A percentile compares a stretch with the other conserved stretches of the same genome.
Conservation (phyloP, 495 filamentous ascomycete species). For the Staphylotrichum tortipilum region DNA sequence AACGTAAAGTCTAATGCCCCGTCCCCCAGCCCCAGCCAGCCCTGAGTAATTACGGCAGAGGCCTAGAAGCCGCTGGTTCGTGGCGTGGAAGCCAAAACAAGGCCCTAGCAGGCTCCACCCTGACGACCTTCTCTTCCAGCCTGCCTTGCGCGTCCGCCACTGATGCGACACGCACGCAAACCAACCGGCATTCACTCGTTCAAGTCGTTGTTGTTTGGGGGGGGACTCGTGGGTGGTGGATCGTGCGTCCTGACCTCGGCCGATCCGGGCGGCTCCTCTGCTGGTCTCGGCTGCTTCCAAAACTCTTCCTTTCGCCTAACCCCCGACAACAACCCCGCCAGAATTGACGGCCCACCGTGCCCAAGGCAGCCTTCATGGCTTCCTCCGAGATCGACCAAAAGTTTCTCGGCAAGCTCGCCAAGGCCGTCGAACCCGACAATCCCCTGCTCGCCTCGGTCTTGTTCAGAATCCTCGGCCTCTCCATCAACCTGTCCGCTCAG, state of each 20-base stretch:
- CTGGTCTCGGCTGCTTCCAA: neutral
- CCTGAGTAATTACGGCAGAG: conserved; percentile 25
- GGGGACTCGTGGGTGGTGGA: neutral
- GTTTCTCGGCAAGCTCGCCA: conserved; percentile 80
- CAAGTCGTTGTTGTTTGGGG: conserved; percentile 7
- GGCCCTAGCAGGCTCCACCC: neutral
- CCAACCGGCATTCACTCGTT: conserved; percentile 24
- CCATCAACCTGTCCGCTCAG: conserved; percentile 77
- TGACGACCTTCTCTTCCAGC: neutral
- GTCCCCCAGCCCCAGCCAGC: no score
- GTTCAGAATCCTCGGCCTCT: conserved; percentile 84
- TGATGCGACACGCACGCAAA: conserved; percentile 15
- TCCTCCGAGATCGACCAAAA: conserved; percentile 96
- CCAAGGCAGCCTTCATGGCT: conserved; percentile 55
- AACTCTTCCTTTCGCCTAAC: neutral
- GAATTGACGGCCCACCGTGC: neutral
- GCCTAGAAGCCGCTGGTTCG: no score
- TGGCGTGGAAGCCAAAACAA: conserved; percentile 2
- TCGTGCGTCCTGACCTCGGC: neutral
- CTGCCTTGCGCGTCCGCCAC: neutral
- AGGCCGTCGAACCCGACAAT: conserved; percentile 59
- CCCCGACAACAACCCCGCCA: neutral
- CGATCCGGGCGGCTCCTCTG: neutral
- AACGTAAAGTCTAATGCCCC: conserved; percentile 25
- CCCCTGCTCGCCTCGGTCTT: conserved; percentile 69